Conservation (phyloP, 345 rosid species). For the Lumnitzera racemosa region DNA sequence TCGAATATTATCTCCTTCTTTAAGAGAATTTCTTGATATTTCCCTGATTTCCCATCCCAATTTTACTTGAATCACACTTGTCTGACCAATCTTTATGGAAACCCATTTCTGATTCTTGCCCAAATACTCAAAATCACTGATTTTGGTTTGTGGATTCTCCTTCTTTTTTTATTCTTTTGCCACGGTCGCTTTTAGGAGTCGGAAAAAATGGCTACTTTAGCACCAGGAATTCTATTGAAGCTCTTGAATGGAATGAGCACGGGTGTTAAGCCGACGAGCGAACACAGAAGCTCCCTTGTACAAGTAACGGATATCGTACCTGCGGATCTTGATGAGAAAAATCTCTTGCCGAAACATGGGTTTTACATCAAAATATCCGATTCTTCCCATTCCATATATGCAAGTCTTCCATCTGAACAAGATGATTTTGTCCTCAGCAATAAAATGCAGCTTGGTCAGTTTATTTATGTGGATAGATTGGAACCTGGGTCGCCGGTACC, state of each 20-base stretch:
- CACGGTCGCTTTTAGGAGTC: not conserved
- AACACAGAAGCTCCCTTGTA: slow-evolving; percentile 78
- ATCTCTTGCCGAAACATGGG: slow-evolving; percentile 82
- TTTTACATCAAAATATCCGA: slow-evolving; percentile 92
- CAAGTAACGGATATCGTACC: slow-evolving; percentile 97
- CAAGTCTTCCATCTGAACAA: slow-evolving; percentile 76
- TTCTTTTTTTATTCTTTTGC: slow-evolving; percentile 3
- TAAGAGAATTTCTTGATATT: no score
- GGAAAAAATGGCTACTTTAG: slow-evolving; percentile 57
- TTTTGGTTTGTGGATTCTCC: no score
- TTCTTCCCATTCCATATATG: slow-evolving; percentile 87
- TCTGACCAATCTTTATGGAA: no score
- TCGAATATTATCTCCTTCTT: not conserved
- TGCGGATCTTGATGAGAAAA: slow-evolving; percentile 86
- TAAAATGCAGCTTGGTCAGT: slow-evolving; percentile 93
- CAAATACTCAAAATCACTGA: no score
- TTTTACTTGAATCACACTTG: no score
- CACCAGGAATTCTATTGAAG: slow-evolving; percentile 73
- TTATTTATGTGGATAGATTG: slow-evolving; percentile 70
- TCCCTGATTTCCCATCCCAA: no score
- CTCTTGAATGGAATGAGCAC: slow-evolving; percentile 81
- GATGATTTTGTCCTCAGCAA: slow-evolving; percentile 77
- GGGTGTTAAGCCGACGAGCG: slow-evolving; percentile 76
- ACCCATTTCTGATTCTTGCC: no score
- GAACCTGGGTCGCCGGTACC: slow-evolving; percentile 97